Evolutionary conservation across 176 grass and related monocot species (phyloP).

Genomic region (Stipa capillata): DNA sequence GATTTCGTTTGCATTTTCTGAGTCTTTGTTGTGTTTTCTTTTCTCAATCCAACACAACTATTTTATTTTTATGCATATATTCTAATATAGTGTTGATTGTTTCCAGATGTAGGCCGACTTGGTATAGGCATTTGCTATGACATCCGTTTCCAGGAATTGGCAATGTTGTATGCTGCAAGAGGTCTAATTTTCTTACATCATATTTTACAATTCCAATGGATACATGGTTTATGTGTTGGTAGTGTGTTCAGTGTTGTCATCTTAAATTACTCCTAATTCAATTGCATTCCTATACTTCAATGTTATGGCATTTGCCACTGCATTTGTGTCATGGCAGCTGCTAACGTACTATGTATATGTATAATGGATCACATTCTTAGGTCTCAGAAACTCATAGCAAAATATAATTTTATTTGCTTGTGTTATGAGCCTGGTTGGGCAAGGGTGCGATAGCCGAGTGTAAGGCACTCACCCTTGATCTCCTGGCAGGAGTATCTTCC

Average conservation of each 20-base stretch:
- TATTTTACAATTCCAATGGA: background rate
- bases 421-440: background rate
- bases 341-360: background rate
- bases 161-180: constrained; percentile 97
- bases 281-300: background rate
- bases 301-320: background rate
- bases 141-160: constrained; percentile 91
- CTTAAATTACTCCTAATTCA: background rate
- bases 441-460: too few relatives aligned
- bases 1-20: background rate
- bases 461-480: too few relatives aligned
- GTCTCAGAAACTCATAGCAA: background rate
- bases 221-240: background rate
- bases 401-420: background rate
- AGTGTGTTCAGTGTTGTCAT: background rate
- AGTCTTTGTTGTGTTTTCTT: too few relatives aligned
- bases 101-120: constrained; percentile 84
- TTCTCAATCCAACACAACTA: background rate
- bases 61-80: background rate
- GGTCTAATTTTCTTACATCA: constrained; percentile 27
- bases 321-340: background rate
- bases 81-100: constrained; percentile 7
- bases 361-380: background rate
- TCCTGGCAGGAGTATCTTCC: background rate
- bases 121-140: constrained; percentile 98